These are phyloP conservation scores for Arthrobotrys iridis DNA, from an alignment of 2,329 filamentous ascomycete genomes.

Conservation along the genomic window DNA sequence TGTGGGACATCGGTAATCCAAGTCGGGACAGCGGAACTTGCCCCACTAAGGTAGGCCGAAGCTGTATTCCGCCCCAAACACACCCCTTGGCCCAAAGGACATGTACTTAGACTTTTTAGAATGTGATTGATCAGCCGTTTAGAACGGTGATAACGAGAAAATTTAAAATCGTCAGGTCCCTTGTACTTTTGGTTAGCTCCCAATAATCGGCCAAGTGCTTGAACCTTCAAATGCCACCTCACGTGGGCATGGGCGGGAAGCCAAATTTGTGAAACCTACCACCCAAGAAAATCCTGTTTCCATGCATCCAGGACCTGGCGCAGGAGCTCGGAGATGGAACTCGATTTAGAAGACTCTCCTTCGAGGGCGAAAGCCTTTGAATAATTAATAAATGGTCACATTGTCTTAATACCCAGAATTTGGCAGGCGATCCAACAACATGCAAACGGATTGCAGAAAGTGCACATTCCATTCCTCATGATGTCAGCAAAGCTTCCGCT, in stretches of 20 bases:
- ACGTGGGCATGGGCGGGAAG: conserved; percentile 21
- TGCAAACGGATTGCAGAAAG: conserved; percentile 1
- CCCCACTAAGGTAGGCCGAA: conserved; percentile 52
- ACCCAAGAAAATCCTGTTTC: conserved; percentile 1
- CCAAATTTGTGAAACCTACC: conserved; percentile 38
- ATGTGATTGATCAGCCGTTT: no score
- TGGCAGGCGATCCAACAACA: conserved; percentile 37
- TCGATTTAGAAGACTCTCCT: conserved; percentile 23
- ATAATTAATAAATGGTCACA: conserved; percentile 32
- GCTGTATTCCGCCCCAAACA: conserved; percentile 20
- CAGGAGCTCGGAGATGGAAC: conserved; percentile 43
- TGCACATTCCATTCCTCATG: conserved; percentile 10
- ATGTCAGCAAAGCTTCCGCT: conserved; percentile 9
- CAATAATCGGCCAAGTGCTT: no score
- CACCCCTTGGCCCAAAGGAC: conserved; percentile 2
- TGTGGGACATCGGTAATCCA: conserved; percentile 50
- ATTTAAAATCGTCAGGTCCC: conserved; percentile 30
- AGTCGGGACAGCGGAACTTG: conserved; percentile 49
- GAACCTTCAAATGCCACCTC: conserved; percentile 7
- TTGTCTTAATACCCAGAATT: conserved; percentile 13
- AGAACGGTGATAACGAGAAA: background rate
- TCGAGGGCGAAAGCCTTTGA: background rate
- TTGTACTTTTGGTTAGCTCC: conserved; percentile 10
- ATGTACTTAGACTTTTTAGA: conserved; percentile 1
- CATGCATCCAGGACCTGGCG: background rate